These are phyloP conservation scores for Calophaca sinica DNA, from an alignment of 306 rosid species.

Conservation along the genomic window DNA sequence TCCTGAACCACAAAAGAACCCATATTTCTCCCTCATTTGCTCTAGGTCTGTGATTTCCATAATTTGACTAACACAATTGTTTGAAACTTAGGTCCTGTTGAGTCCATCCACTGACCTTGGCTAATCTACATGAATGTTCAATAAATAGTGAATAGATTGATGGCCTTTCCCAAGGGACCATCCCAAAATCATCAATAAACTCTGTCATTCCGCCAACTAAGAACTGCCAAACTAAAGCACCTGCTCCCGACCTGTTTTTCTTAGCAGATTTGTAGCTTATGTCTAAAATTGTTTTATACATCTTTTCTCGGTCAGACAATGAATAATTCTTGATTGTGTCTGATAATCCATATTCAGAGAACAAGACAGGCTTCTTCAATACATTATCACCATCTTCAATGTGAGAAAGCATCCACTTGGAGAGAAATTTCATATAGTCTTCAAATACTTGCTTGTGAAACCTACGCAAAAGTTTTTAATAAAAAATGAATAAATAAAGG, in stretches of 20 bases:
- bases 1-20: conserved; percentile 39
- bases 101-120: conserved; percentile 60
- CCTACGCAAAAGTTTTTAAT: conserved; percentile 54
- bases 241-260: conserved; percentile 78
- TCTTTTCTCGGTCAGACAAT: conserved; percentile 62
- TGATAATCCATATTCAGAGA: conserved; percentile 89
- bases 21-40: conserved; percentile 25
- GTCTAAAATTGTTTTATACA: conserved; percentile 67
- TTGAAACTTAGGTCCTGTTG: conserved; percentile 56
- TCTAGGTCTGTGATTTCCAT: conserved; percentile 34
- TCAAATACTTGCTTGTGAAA: conserved; percentile 65
- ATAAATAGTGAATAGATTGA: conserved; percentile 61
- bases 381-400: conserved; percentile 86
- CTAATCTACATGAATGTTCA: conserved; percentile 81
- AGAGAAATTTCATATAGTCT: conserved; percentile 67
- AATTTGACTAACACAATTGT: conserved; percentile 58
- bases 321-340: conserved; percentile 67
- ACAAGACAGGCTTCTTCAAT: conserved; percentile 84
- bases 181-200: conserved; percentile 81
- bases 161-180: conserved; percentile 73
- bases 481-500: neutral
- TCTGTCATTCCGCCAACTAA: conserved; percentile 83
- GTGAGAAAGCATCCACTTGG: conserved; percentile 95
- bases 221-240: conserved; percentile 89
- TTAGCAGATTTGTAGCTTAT: conserved; percentile 79